Evolutionary conservation across 768 basidiomycete genomes (phyloP), one percentile per base, ranked within the genome.

Genomic region (Lepiota subincarnata): DNA sequence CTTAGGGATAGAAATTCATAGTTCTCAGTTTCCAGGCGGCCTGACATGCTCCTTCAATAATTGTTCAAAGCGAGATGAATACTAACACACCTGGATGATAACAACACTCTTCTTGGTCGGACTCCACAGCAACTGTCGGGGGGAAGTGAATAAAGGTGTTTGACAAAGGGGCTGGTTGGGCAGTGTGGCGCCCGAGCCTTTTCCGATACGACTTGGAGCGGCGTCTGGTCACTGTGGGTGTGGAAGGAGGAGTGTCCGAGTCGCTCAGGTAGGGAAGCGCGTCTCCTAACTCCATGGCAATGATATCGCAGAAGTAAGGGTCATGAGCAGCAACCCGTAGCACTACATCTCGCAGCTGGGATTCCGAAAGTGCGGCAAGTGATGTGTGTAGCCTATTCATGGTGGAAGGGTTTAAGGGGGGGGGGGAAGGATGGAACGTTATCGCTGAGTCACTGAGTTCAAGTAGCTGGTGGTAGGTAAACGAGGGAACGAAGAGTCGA

Each of bases 1-100:
- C 67, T 67, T n/a, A 64, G 59, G 19, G 72, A 70, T 5, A 73
- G 60, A 58, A 76, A 76, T 53, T 76, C 74, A 55, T 72, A 76
- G 2, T 68, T 59, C 44, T 72, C 69, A 31, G 71, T 67, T 50
- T 72, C 64, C 6, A 76, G 62, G 43, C 66, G 62, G 19, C 75
- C 75, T 76, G 26, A 12, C 12, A 16, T 22, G 4, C 14, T 8
- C 37, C 24, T 36, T 50, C 24, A 55, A 48, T 20, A 26, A 44
- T 12, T 1, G 20, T 6, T 18, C 14, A n/a, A 19, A 11, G 16
- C n/a, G 39, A 14, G 43, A 31, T 36, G n/a, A 37, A 6, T 13
- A 40, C 34, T n/a, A 10, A 59, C 66, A 47, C 42, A 75, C 75
- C 75, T 45, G 75, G 70, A 59, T 77, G 75, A 55, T 71, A 75